Conservation (phyloP, 208 protist species). For the Blastocrithidia nonstop region DNA sequence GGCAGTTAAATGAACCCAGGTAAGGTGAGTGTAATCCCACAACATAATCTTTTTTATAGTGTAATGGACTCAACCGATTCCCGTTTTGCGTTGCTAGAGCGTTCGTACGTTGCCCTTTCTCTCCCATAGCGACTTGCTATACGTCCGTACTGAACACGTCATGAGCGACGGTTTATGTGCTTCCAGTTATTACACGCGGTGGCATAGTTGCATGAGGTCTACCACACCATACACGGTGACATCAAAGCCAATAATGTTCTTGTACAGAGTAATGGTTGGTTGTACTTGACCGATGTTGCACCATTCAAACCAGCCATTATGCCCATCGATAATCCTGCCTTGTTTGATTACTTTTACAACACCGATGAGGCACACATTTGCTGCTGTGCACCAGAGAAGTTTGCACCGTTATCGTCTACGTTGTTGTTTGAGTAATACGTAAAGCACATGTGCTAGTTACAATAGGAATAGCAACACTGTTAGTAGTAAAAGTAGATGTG, state of each 20-base stretch:
- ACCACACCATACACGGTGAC: constrained; percentile 70
- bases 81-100: constrained; percentile 45
- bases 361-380: constrained; percentile 66
- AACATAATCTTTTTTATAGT: constrained; percentile 12
- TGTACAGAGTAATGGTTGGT: constrained; percentile 42
- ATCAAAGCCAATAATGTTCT: constrained; percentile 83
- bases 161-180: constrained; percentile 31
- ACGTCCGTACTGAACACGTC: constrained; percentile 27
- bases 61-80: constrained; percentile 8
- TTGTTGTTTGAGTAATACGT: background rate
- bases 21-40: too few species aligned
- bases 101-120: constrained; percentile 55
- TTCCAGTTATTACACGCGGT: constrained; percentile 65
- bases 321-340: constrained; percentile 43
- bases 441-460: background rate
- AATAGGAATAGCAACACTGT: too few species aligned
- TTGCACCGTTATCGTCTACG: constrained; percentile 8
- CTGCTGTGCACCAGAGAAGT: constrained; percentile 78
- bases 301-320: constrained; percentile 69
- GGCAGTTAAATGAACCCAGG: too few species aligned
- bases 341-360: constrained; percentile 85
- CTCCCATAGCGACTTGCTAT: constrained; percentile 58
- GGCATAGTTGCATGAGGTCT: constrained; percentile 56
- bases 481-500: too few species aligned
- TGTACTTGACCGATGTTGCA: constrained; percentile 72